phyloP scores from a whole-genome alignment of 441 rosid species.

The Gossypium laxum region DNA sequence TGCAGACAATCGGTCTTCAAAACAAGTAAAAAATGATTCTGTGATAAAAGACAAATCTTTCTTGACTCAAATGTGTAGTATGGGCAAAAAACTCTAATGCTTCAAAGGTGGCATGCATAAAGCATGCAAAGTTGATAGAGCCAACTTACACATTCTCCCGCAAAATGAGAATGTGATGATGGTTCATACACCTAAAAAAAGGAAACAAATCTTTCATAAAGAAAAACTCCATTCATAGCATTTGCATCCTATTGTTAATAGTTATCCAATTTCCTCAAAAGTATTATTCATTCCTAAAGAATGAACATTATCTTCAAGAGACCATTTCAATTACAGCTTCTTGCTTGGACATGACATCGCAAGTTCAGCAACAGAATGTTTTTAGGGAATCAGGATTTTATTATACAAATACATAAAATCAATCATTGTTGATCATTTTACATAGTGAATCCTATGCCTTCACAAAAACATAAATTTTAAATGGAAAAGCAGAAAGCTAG shows the following conservation, averaged over 20 bases:
- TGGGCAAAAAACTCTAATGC: neutral
- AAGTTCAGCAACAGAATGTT: neutral
- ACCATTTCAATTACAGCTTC: neutral
- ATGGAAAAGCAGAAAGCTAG: too few species aligned
- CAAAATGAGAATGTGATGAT: neutral
- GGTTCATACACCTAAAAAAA: neutral
- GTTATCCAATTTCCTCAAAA: neutral
- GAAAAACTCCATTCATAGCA: neutral
- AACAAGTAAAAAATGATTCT: neutral
- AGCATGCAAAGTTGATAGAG: neutral
- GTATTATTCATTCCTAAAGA: neutral
- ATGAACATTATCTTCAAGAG: neutral
- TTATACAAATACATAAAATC: neutral
- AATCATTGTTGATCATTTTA: neutral
- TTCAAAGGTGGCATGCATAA: neutral
- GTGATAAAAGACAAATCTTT: neutral
- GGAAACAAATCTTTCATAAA: neutral
- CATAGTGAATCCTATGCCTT: neutral
- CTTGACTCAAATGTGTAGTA: neutral
- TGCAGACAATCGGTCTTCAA: neutral
- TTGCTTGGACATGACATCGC: neutral
- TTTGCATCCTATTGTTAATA: neutral
- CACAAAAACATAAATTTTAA: neutral
- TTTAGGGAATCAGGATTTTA: neutral
- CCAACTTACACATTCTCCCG: neutral